These are phyloP conservation scores for Phtheirospermum japonicum DNA, from an alignment of 257 asterid species.

Conservation along the genomic window DNA sequence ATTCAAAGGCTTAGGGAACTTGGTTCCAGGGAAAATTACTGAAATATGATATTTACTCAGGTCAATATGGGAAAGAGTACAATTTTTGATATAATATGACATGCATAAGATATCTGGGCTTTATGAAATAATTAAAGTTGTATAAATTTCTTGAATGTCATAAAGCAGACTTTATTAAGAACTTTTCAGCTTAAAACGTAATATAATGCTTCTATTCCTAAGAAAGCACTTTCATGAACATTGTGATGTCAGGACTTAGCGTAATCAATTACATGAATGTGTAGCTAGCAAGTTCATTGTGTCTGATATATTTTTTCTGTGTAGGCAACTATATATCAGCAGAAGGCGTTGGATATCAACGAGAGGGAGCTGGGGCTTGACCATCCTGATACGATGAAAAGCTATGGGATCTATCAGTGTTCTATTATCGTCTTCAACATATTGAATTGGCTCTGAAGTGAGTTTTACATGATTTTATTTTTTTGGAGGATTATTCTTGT, in stretches of 20 bases:
- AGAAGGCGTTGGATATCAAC: conserved; percentile 83
- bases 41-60: background rate
- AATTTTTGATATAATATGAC: background rate
- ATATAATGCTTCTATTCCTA: conserved; percentile 17
- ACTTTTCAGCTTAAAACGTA: conserved; percentile 14
- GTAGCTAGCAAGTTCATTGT: conserved; percentile 18
- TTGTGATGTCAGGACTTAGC: too few relatives aligned
- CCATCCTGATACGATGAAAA: conserved; percentile 99
- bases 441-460: conserved; percentile 93
- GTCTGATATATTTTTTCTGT: conserved; percentile 29
- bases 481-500: conserved; percentile 18
- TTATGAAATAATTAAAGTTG: background rate
- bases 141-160: background rate
- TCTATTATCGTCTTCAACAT: conserved; percentile 96
- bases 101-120: background rate
- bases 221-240: too few relatives aligned
- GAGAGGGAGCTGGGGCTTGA: conserved; percentile 99
- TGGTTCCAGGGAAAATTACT: background rate
- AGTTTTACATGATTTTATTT: conserved; percentile 45
- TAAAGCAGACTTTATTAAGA: conserved; percentile 9
- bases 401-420: conserved; percentile 97
- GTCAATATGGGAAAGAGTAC: background rate
- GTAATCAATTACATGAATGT: conserved; percentile 2
- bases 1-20: background rate
- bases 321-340: conserved; percentile 95